Conservation (phyloP, 2,329 filamentous ascomycete genomes). For the Colletotrichum orchidophilum region DNA sequence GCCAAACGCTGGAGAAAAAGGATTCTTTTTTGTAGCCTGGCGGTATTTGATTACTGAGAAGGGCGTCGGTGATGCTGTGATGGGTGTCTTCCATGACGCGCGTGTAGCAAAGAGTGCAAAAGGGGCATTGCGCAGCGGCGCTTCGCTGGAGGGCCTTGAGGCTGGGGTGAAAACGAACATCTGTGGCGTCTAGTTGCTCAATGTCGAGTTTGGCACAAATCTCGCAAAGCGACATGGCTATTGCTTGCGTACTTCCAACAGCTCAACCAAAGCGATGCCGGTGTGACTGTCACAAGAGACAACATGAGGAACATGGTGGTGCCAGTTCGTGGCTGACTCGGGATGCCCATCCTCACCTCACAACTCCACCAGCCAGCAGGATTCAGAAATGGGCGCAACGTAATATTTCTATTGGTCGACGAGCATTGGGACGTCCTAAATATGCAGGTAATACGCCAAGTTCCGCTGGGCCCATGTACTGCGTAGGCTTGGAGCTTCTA, state of each 20-base stretch:
- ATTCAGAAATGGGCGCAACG: not conserved
- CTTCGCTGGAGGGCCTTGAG: not conserved
- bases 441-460: not conserved
- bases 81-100: not conserved
- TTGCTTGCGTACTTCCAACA: not conserved
- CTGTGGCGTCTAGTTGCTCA: not conserved
- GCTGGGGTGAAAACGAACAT: slow-evolving; percentile 6
- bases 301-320: not conserved
- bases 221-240: not conserved
- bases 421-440: not conserved
- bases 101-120: not conserved
- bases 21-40: not conserved
- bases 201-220: not conserved
- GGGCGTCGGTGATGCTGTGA: not conserved
- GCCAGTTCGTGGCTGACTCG: too few species aligned
- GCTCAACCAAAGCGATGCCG: not conserved
- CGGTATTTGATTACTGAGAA: not conserved
- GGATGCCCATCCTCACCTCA: too few species aligned
- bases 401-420: not conserved
- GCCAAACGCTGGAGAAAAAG: slow-evolving; percentile 8
- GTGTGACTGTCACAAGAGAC: not conserved
- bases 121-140: not conserved
- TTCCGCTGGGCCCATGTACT: not conserved
- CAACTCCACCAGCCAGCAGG: not conserved
- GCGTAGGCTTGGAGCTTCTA: not conserved